Evolutionary conservation across 2,329 filamentous ascomycete species (phyloP).

Genomic region (Simplicillium sp.): DNA sequence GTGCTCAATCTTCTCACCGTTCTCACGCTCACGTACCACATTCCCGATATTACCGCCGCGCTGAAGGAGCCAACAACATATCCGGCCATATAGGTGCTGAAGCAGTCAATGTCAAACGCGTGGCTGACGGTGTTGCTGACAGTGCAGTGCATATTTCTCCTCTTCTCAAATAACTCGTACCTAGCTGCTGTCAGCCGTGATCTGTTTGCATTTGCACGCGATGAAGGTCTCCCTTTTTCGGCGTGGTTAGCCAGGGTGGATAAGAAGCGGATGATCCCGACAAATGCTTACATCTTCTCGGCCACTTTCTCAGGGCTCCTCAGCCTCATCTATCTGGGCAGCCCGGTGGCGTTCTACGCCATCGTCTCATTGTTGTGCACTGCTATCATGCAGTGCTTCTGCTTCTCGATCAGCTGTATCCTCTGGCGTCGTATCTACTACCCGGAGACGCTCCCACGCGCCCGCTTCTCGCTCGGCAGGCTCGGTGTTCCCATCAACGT

Average conservation of each 20-base stretch:
- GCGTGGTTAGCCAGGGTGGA: conserved; percentile 1
- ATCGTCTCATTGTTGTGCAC: conserved; percentile 4
- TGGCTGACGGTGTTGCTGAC: conserved; percentile 3
- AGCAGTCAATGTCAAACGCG: conserved; percentile 3
- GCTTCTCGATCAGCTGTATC: conserved; percentile 6
- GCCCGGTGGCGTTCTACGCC: conserved; percentile 8
- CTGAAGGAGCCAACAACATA: conserved; percentile 3
- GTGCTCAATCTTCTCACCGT: not conserved
- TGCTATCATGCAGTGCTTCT: conserved; percentile 7
- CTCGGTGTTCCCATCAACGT: conserved; percentile 5
- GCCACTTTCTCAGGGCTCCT: not conserved
- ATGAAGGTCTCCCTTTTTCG: conserved; percentile 2
- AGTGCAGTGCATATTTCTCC: not conserved
- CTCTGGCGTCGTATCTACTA: conserved; percentile 4
- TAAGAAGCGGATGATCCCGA: not conserved
- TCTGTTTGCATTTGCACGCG: conserved; percentile 4
- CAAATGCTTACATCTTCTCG: conserved; percentile 4
- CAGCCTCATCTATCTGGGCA: conserved; percentile 6
- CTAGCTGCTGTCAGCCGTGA: conserved; percentile 5
- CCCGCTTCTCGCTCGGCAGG: conserved; percentile 5
- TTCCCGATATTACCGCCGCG: conserved; percentile 1
- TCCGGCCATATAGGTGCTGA: conserved; percentile 3
- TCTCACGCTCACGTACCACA: conserved; percentile 3
- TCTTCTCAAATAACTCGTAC: conserved; percentile 4
- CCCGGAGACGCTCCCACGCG: conserved; percentile 5